phyloP scores from a whole-genome alignment of 1,139 yeast genomes.

The Candida sp. region DNA sequence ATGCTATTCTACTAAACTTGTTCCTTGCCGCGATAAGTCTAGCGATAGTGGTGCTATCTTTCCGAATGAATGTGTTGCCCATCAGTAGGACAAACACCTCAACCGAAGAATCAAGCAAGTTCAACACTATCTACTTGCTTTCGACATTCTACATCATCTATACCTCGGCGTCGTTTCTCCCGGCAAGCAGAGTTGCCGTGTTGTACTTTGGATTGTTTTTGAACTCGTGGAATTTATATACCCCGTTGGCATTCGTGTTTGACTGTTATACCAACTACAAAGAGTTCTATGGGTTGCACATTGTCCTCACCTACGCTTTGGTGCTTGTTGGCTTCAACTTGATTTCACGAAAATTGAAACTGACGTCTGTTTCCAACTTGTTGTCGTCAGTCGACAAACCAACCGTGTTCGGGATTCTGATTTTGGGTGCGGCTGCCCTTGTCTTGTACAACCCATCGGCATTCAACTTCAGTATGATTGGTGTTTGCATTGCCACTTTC shows the following conservation, averaged over 20 bases:
- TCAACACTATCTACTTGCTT: constrained; percentile 6
- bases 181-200: constrained; percentile 24
- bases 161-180: constrained; percentile 21
- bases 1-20: constrained; percentile 8
- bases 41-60: constrained; percentile 6
- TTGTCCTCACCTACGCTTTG: constrained; percentile 13
- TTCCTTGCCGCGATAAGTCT: constrained; percentile 8
- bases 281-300: constrained; percentile 1
- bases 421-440: neutral
- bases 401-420: constrained; percentile 4
- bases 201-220: constrained; percentile 30
- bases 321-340: constrained; percentile 9
- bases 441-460: constrained; percentile 4
- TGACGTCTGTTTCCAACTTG: constrained; percentile 7
- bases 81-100: constrained; percentile 2
- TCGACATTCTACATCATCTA: constrained; percentile 12
- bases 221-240: constrained; percentile 30
- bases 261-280: constrained; percentile 21
- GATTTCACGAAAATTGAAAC: constrained; percentile 4
- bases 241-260: constrained; percentile 24
- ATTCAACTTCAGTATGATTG: constrained; percentile 24
- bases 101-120: neutral
- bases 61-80: constrained; percentile 7
- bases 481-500: constrained; percentile 27
- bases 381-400: constrained; percentile 5